Evolutionary conservation across 2,329 filamentous ascomycete species (phyloP).

Genomic region (Diplocarpon mali): DNA sequence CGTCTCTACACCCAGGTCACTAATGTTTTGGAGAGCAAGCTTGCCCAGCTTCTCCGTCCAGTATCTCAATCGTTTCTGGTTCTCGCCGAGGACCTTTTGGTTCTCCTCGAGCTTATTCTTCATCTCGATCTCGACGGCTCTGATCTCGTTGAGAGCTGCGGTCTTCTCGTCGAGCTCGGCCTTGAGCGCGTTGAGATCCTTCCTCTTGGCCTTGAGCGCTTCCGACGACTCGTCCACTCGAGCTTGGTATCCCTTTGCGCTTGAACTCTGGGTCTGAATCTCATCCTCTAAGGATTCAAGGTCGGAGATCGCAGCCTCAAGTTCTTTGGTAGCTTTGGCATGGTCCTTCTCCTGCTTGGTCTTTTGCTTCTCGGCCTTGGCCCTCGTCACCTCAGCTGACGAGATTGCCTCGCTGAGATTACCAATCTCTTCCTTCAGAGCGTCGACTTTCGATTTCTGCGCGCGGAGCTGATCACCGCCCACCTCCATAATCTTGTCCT

Average conservation of each 20-base stretch:
- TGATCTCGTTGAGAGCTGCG: constrained; percentile 75
- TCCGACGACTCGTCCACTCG: constrained; percentile 76
- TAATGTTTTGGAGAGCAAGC: constrained; percentile 70
- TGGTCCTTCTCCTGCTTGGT: constrained; percentile 77
- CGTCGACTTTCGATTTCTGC: constrained; percentile 85
- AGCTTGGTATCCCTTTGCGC: constrained; percentile 60
- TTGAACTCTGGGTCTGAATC: constrained; percentile 63
- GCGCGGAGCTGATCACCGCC: constrained; percentile 85
- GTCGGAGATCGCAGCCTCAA: constrained; percentile 60
- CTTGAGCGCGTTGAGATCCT: constrained; percentile 70
- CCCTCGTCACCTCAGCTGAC: constrained; percentile 74
- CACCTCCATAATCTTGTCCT: constrained; percentile 97
- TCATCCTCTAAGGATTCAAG: constrained; percentile 70
- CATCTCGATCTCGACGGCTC: constrained; percentile 93
- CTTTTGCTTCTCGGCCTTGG: constrained; percentile 88
- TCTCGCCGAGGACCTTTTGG: constrained; percentile 77
- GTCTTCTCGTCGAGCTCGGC: constrained; percentile 78
- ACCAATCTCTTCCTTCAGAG: constrained; percentile 74
- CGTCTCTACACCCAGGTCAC: constrained; percentile 51
- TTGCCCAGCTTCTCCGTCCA: constrained; percentile 88
- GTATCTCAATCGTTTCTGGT: constrained; percentile 71
- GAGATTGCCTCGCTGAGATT: constrained; percentile 73
- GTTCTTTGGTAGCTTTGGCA: constrained; percentile 67
- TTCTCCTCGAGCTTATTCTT: constrained; percentile 95
- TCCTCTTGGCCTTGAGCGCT: constrained; percentile 65